phyloP scores from a whole-genome alignment of 345 rosid genomes.

The Geranium brycei region DNA sequence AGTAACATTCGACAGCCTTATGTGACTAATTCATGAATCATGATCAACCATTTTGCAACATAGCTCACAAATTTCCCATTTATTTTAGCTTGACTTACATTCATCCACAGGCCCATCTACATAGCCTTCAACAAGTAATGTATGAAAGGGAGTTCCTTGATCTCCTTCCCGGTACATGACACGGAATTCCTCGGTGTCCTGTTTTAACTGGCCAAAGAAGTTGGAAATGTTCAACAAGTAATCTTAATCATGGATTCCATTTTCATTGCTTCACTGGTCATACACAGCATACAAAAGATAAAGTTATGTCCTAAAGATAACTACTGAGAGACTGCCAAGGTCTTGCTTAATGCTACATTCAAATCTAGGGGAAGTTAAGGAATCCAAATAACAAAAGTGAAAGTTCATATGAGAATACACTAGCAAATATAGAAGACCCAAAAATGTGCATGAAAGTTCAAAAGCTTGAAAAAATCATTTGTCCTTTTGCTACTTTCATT shows the following conservation, averaged over 20 bases:
- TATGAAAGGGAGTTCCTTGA: slow-evolving; percentile 65
- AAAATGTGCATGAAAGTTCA: too few relatives aligned
- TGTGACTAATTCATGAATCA: neutral
- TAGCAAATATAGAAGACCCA: too few relatives aligned
- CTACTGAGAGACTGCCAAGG: too few relatives aligned
- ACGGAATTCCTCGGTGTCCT: slow-evolving; percentile 62
- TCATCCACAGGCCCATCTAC: slow-evolving; percentile 72
- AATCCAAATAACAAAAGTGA: too few relatives aligned
- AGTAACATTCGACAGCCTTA: neutral
- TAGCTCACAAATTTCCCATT: slow-evolving; percentile 7
- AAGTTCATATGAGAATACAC: too few relatives aligned
- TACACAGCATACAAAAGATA: too few relatives aligned
- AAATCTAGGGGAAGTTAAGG: too few relatives aligned
- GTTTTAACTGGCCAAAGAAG: slow-evolving; percentile 45
- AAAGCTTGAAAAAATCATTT: too few relatives aligned
- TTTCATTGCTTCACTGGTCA: too few relatives aligned
- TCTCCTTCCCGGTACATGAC: slow-evolving; percentile 95
- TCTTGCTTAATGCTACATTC: too few relatives aligned
- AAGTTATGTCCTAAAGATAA: too few relatives aligned
- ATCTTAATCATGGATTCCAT: neutral
- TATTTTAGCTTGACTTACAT: slow-evolving; percentile 38
- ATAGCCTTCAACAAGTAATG: slow-evolving; percentile 88
- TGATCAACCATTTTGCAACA: neutral
- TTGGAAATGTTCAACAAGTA: neutral
- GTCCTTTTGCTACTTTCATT: too few relatives aligned